phyloP scores from a whole-genome alignment of 2,329 filamentous ascomycete species.

The Cladophialophora carrionii region DNA sequence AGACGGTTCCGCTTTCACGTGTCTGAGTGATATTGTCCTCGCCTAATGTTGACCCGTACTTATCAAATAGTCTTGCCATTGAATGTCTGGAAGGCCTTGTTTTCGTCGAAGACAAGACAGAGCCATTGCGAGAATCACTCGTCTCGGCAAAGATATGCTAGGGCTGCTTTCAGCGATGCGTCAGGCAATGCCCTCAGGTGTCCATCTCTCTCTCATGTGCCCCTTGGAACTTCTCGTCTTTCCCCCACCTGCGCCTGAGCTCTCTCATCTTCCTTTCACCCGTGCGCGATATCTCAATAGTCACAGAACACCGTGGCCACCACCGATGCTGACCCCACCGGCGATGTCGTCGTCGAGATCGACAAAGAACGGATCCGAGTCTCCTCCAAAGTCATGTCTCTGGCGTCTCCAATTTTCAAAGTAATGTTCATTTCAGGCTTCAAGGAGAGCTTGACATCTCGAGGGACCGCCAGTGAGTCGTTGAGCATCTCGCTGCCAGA shows the following conservation, averaged over 20 bases:
- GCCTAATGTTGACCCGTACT: neutral
- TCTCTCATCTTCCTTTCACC: conserved; percentile 2
- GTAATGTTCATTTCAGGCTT: conserved; percentile 14
- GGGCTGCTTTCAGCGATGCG: neutral
- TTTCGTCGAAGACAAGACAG: neutral
- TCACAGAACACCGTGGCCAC: neutral
- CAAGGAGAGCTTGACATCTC: neutral
- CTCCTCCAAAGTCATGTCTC: conserved; percentile 14
- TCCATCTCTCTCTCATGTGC: neutral
- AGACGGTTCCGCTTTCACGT: neutral
- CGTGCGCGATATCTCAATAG: neutral
- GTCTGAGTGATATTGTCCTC: neutral
- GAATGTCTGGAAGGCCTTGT: neutral
- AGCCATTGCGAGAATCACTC: neutral
- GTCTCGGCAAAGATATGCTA: neutral
- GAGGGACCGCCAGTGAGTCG: neutral
- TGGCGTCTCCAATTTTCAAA: conserved; percentile 7
- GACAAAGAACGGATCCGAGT: conserved; percentile 4
- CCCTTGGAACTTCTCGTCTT: too few relatives aligned
- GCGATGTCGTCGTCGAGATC: conserved; percentile 12
- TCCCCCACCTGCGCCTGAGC: neutral
- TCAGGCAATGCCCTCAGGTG: neutral
- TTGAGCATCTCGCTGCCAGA: conserved; percentile 11
- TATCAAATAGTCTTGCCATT: neutral
- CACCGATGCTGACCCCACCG: conserved; percentile 8